Evolutionary conservation across 371 early-diverging fungal species (phyloP).

Genomic region (Blyttiomyces sp.): DNA sequence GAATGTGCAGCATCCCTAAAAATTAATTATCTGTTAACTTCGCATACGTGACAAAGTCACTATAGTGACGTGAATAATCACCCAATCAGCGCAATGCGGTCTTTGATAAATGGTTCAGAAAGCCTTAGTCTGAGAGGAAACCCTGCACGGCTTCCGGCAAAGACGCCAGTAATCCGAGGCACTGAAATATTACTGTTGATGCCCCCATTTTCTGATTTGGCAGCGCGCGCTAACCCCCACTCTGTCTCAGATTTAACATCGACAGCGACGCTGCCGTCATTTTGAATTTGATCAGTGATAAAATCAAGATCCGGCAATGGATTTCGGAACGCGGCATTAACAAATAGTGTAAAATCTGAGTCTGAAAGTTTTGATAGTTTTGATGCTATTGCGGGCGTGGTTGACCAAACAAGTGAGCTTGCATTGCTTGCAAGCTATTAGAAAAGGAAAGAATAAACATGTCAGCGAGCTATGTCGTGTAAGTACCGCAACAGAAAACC

Average conservation of each 20-base stretch:
- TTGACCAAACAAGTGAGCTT: conserved; percentile 91
- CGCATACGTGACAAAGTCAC: neutral
- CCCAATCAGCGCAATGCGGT: conserved; percentile 88
- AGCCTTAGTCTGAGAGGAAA: conserved; percentile 86
- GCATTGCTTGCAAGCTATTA: conserved; percentile 40
- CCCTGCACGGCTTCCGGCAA: conserved; percentile 67
- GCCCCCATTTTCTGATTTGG: neutral
- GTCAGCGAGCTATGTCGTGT: neutral
- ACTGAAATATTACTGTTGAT: conserved; percentile 36
- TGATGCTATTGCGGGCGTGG: conserved; percentile 60
- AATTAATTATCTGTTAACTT: neutral
- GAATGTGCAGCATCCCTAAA: conserved; percentile 95
- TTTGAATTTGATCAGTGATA: conserved; percentile 55
- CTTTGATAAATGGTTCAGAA: conserved; percentile 66
- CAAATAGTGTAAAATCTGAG: conserved; percentile 61
- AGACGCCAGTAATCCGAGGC: conserved; percentile 36
- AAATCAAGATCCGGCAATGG: conserved; percentile 71
- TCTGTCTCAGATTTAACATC: conserved; percentile 56
- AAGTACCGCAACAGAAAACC: neutral
- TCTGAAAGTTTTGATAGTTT: conserved; percentile 60
- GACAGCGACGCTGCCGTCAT: conserved; percentile 16
- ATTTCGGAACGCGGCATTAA: conserved; percentile 81
- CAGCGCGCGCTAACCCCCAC: conserved; percentile 60
- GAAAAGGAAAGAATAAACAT: neutral
- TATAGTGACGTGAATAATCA: conserved; percentile 23